Evolutionary conservation across 495 filamentous ascomycete species (phyloP), one percentile per base, ranked within the genome.

Genomic region (Monascus purpureus): DNA sequence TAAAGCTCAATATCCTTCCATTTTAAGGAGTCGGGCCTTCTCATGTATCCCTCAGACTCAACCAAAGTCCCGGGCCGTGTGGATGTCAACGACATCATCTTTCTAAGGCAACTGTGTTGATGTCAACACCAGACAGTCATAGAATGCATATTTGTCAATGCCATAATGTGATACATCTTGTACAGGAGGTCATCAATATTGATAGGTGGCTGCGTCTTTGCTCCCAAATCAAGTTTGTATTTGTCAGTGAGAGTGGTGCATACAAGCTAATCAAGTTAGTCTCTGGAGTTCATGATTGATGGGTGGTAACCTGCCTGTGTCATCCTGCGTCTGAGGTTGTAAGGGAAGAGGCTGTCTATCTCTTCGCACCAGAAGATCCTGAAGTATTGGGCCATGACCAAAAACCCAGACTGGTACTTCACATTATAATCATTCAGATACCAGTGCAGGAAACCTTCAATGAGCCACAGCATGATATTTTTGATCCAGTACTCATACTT

Each of bases 41-140:
- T 28, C 6, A 41, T 29, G 32, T 51, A 51, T 13, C 47, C 33
- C 1, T 29, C 36, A 14, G 44, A 43, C 17, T 39, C 26, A 8
- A 47, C 17, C 1, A 51, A 25, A 3, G 37, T 51, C 16, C 44
- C 24, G 17, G 41, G 39, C 27, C 39, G 29, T 4, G 39, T 44
- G 25, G 22, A 43, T 35, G 30, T 51, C 14, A 37, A 40, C 11
- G 28, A 33, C 32, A n/a, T n/a, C n/a, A n/a, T n/a, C n/a, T n/a
- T n/a, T n/a, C n/a, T n/a, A n/a, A n/a, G n/a, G n/a, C n/a, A 50
- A 47, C 29, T 45, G 47, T 35, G 47, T 50, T 50, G 29, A 16
- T 42, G 30, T 22, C 36, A 18, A 38, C 18, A 33, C 8, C 39
- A 39, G 7, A 41, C 31, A 8, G 37, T 47, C 17, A 39, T 33